These are phyloP conservation scores for Blastosporella zonata DNA, from an alignment of 1,284 basidiomycete genomes.

Conservation along the genomic window DNA sequence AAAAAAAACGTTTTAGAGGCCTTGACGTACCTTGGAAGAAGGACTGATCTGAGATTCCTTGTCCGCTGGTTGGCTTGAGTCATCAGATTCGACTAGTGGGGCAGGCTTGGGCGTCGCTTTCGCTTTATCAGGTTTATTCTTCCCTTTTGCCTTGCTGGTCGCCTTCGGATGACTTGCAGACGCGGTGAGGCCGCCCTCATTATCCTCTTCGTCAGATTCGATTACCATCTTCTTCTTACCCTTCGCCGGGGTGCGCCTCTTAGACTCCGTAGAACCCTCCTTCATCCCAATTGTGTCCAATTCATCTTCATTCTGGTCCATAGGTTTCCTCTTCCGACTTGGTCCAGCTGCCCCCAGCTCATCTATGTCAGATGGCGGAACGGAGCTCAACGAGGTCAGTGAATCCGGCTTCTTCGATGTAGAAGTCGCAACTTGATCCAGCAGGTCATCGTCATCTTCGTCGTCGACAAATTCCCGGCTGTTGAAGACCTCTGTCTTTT, in stretches of 20 bases:
- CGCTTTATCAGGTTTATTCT: neutral
- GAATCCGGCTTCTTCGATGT: slow-evolving; percentile 15
- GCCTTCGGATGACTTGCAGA: neutral
- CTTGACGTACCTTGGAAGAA: slow-evolving; percentile 15
- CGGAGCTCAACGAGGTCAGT: slow-evolving; percentile 18
- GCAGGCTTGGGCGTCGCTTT: neutral
- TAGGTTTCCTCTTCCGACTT: slow-evolving; percentile 13
- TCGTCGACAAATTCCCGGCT: slow-evolving; percentile 31
- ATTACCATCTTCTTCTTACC: slow-evolving; percentile 11
- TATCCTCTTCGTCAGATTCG: slow-evolving; percentile 15
- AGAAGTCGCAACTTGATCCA: slow-evolving; percentile 4
- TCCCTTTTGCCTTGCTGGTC: slow-evolving; percentile 2
- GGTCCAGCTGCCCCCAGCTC: slow-evolving; percentile 6
- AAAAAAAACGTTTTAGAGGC: neutral
- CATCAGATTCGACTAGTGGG: neutral
- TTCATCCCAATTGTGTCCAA: neutral
- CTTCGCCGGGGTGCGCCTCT: slow-evolving; percentile 1
- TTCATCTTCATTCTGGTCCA: slow-evolving; percentile 4
- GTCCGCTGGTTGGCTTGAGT: neutral
- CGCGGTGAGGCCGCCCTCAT: neutral
- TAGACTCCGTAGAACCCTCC: neutral
- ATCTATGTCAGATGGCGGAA: slow-evolving; percentile 18
- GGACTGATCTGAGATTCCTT: neutral
- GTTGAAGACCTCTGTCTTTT: slow-evolving; percentile 28
- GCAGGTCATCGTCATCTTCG: slow-evolving; percentile 25